Evolutionary conservation across 129 eudicot species (phyloP).

Genomic region (Solidago caesia): DNA sequence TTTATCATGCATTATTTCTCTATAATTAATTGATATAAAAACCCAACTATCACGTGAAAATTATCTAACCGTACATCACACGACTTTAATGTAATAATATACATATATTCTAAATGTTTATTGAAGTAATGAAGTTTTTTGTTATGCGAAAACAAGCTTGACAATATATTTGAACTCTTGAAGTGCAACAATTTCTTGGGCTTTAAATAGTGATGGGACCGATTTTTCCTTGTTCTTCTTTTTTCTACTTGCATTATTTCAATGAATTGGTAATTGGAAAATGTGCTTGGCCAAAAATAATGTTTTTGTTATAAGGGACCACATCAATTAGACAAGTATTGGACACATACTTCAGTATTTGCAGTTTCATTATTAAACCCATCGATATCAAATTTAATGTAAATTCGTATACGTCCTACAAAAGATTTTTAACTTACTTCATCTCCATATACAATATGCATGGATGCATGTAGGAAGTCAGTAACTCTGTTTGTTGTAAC

Average conservation of each 20-base stretch:
- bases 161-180: neutral
- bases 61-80: no score
- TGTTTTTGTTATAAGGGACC: slow-evolving; percentile 27
- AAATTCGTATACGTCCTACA: neutral
- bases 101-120: no score
- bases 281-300: slow-evolving; percentile 21
- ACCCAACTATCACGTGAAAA: no score
- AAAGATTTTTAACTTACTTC: no score
- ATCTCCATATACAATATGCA: no score
- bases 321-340: slow-evolving; percentile 11
- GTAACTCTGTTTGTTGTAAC: no score
- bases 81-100: no score
- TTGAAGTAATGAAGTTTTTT: neutral
- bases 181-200: neutral
- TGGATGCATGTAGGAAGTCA: no score
- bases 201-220: neutral
- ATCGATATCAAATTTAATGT: neutral
- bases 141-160: neutral
- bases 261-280: slow-evolving; percentile 17
- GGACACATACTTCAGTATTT: slow-evolving; percentile 24
- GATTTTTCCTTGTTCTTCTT: neutral
- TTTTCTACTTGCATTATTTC: slow-evolving; percentile 12
- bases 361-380: neutral
- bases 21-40: no score
- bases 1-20: no score